Conservation (phyloP, 768 basidiomycete genomes). For the Termitomyces sp. region DNA sequence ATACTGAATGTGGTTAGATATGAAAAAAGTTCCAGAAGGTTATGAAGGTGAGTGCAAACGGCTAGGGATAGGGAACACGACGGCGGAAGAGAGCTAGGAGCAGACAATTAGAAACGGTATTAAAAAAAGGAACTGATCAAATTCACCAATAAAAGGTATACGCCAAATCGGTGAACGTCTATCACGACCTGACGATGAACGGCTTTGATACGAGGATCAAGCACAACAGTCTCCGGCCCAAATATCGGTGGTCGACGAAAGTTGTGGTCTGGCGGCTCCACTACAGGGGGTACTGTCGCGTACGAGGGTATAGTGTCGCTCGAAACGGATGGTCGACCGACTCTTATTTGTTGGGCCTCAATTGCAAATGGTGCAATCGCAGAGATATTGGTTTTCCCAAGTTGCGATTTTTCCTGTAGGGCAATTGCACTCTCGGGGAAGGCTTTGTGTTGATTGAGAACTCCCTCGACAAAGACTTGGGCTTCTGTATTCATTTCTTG, state of each 20-base stretch:
- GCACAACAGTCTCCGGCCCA: slow-evolving; percentile 34
- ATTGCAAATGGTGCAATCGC: slow-evolving; percentile 17
- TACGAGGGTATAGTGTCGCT: slow-evolving; percentile 7
- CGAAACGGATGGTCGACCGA: slow-evolving; percentile 1
- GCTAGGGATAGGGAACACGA: slow-evolving; percentile 20
- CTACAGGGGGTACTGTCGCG: background rate
- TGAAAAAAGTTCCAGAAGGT: background rate
- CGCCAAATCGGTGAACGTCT: slow-evolving; percentile 22
- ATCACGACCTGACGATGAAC: slow-evolving; percentile 27
- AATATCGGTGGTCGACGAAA: slow-evolving; percentile 29
- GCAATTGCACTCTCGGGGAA: background rate
- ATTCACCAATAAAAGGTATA: slow-evolving; percentile 20
- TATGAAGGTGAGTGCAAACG: slow-evolving; percentile 8
- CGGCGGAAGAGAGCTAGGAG: slow-evolving; percentile 18
- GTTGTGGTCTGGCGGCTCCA: background rate
- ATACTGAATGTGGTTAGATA: background rate
- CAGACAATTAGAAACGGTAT: background rate
- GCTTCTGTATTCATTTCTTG: slow-evolving; percentile 25
- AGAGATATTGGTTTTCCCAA: slow-evolving; percentile 2
- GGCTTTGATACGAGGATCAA: slow-evolving; percentile 31
- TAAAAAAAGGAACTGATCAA: background rate
- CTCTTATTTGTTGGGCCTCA: background rate
- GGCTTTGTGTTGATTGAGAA: slow-evolving; percentile 8
- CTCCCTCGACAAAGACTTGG: slow-evolving; percentile 15
- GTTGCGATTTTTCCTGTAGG: background rate